phyloP scores from a whole-genome alignment of 495 filamentous ascomycete species.

The Cudoniella acicularis region DNA sequence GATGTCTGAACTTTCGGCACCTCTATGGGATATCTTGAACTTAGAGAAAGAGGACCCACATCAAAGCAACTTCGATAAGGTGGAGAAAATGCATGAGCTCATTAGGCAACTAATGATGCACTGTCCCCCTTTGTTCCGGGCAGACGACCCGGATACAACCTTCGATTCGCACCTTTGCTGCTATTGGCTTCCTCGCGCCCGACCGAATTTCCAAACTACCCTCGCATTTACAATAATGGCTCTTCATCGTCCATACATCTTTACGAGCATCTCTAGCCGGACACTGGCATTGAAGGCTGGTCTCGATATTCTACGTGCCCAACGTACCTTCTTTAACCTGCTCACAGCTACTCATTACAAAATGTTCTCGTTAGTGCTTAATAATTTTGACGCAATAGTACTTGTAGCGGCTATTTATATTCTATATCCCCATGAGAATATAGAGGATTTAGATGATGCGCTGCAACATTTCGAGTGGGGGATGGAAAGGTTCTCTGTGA shows the following conservation, averaged over 20 bases:
- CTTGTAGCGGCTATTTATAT: conserved; percentile 57
- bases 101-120: conserved; percentile 42
- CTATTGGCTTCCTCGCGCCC: conserved; percentile 47
- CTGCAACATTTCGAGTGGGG: conserved; percentile 50
- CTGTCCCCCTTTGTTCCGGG: conserved; percentile 44
- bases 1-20: conserved; percentile 17
- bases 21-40: conserved; percentile 26
- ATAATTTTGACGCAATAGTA: conserved; percentile 60
- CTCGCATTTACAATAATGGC: conserved; percentile 53
- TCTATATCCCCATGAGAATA: conserved; percentile 45
- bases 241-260: conserved; percentile 60
- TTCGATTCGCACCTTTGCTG: conserved; percentile 47
- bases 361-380: conserved; percentile 52
- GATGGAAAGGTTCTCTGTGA: conserved; percentile 47
- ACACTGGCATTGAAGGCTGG: conserved; percentile 51
- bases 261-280: conserved; percentile 47
- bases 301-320: conserved; percentile 50
- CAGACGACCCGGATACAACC: conserved; percentile 50
- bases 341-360: conserved; percentile 50
- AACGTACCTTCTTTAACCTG: conserved; percentile 44
- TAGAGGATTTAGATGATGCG: conserved; percentile 36
- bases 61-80: conserved; percentile 46
- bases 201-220: conserved; percentile 43
- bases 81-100: conserved; percentile 49
- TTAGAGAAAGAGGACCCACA: conserved; percentile 50